A percentile compares a stretch with the other conserved stretches of the same genome.
Conservation (phyloP, 1,284 basidiomycete species). For the Nidula niveotomentosa region DNA sequence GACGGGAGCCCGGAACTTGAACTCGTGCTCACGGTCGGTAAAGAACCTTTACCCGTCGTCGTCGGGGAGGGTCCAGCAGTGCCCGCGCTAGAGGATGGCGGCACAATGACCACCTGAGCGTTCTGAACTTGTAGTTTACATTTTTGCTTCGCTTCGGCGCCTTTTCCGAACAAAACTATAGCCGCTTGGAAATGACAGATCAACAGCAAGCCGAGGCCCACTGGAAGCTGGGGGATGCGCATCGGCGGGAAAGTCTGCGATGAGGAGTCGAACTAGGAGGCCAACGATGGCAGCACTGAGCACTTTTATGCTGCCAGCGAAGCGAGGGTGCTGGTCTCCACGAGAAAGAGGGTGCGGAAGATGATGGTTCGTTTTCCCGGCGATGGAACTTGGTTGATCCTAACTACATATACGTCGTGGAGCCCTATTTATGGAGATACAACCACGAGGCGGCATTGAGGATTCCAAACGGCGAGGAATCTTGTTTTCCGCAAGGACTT, state of each 20-base stretch:
- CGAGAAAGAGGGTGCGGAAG: not conserved
- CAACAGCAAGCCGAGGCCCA: not conserved
- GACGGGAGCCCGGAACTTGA: slow-evolving; percentile 9
- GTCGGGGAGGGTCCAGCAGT: slow-evolving; percentile 1
- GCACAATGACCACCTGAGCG: slow-evolving; percentile 8
- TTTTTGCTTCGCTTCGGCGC: slow-evolving; percentile 9
- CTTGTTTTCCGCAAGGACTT: too few relatives aligned
- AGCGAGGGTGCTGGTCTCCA: not conserved
- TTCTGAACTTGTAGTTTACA: slow-evolving; percentile 13
- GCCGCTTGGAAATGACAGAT: not conserved
- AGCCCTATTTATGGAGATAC: not conserved
- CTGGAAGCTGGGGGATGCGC: not conserved
- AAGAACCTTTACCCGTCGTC: slow-evolving; percentile 1
- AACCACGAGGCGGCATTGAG: not conserved
- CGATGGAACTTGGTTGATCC: too few relatives aligned
- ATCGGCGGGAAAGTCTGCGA: not conserved
- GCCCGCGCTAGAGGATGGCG: slow-evolving; percentile 10
- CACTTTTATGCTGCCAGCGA: too few relatives aligned
- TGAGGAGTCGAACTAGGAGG: too few relatives aligned
- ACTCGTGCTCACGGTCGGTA: slow-evolving; percentile 1
- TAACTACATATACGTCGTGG: not conserved
- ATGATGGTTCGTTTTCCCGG: too few relatives aligned
- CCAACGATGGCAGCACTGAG: too few relatives aligned
- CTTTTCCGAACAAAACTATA: not conserved
- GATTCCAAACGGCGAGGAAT: not conserved